Evolutionary conservation across 257 asterid genomes (phyloP), one percentile per base, ranked within the genome.

Genomic region (Striga asiatica): DNA sequence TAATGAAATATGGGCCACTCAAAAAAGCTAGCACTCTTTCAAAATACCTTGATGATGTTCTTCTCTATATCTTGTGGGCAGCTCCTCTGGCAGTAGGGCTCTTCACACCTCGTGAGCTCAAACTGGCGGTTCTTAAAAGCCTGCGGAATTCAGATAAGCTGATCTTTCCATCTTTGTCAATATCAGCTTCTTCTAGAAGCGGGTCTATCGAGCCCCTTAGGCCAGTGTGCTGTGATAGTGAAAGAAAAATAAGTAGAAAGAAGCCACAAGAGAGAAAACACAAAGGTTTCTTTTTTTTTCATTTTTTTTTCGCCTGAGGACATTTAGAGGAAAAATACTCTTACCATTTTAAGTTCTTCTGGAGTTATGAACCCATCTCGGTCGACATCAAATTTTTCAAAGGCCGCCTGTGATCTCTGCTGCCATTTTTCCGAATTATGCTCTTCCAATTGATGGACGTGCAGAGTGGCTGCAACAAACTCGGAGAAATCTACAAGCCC

Each of bases 401-500:
- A 92, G 64, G 98, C 98, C 49, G 88, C 75, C 66, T 70, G 88
- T 6, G 97, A 88, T 57, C 88, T 73, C 51, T 79, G 77, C 37
- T 78, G 89, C 98, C 98, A 92, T 68, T 78, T 82, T 43, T 68
- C 89, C 0, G 84, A 70, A 71, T 84, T 72, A 54, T 92, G 97
- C 80, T 88, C 98, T 72, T 88, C 94, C 74, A 92, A 58, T 58
- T 92, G 98, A 73, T 82, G 89, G 57, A 92, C 97, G 52, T 92
- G 98, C 39, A 92, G 54, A 1, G 98, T 92, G 46, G 98, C 98
- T 8, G 98, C 98, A 32, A 84, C 96, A 41, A 92, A 92, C 76
- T 92, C 98, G 1, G 93, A 32, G 83, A 92, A 92, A 72, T 92
- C 97, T 50, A 92, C 94, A 1, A 87, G 94, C 45, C 98, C 97